Conservation (phyloP, 2,329 filamentous ascomycete genomes). For the Laburnicola sp. region DNA sequence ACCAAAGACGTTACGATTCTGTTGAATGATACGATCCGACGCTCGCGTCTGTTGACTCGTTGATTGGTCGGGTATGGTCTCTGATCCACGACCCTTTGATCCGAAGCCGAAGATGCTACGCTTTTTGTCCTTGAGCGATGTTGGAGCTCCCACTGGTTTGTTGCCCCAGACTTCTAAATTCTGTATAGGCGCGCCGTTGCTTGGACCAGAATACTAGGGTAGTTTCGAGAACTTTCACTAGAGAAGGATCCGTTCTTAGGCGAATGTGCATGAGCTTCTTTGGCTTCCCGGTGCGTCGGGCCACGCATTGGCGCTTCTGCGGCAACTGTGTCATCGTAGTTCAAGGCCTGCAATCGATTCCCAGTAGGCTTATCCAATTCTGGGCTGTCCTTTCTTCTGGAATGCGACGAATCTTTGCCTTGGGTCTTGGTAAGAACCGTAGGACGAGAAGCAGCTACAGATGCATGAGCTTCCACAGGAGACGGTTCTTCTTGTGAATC, state of each 20-base stretch:
- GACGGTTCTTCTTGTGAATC: conserved; percentile 63
- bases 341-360: conserved; percentile 53
- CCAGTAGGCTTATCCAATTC: conserved; percentile 40
- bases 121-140: conserved; percentile 79
- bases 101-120: conserved; percentile 68
- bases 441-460: conserved; percentile 20
- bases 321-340: conserved; percentile 60
- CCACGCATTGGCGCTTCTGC: conserved; percentile 61
- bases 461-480: conserved; percentile 50
- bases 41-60: conserved; percentile 23
- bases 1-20: conserved; percentile 72
- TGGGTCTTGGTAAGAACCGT: conserved; percentile 47
- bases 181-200: conserved; percentile 80
- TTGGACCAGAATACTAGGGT: conserved; percentile 75
- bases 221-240: conserved; percentile 32
- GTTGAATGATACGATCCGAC: conserved; percentile 38
- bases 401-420: conserved; percentile 33
- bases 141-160: conserved; percentile 59
- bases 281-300: conserved; percentile 36
- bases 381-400: conserved; percentile 44
- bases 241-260: conserved; percentile 43
- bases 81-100: conserved; percentile 70
- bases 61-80: conserved; percentile 51
- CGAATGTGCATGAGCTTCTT: conserved; percentile 27
- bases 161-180: conserved; percentile 86